These are phyloP conservation scores for Phytophthora uliginosa DNA, from an alignment of 352 stramenopile species.

Conservation along the genomic window DNA sequence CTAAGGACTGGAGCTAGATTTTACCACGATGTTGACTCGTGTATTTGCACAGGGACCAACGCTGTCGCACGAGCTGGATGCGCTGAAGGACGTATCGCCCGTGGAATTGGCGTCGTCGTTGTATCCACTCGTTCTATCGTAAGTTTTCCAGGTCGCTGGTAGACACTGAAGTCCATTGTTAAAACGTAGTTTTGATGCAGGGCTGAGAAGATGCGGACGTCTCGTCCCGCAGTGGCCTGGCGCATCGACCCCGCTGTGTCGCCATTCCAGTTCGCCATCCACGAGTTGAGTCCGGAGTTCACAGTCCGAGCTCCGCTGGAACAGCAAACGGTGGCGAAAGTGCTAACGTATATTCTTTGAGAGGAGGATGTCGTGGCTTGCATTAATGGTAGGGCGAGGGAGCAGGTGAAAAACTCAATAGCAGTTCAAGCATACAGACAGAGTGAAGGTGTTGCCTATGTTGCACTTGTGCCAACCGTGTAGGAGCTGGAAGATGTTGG, in stretches of 20 bases:
- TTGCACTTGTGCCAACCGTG: slow-evolving; percentile 21
- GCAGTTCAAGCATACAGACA: slow-evolving; percentile 6
- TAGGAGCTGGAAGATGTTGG: slow-evolving; percentile 30
- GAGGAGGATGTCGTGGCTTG: slow-evolving; percentile 2
- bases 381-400: not conserved
- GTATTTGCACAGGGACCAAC: slow-evolving; percentile 33
- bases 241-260: slow-evolving; percentile 27
- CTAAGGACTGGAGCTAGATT: not conserved
- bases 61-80: slow-evolving; percentile 43
- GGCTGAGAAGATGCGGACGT: slow-evolving; percentile 63
- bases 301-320: slow-evolving; percentile 24
- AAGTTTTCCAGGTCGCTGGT: slow-evolving; percentile 17
- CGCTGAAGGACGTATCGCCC: slow-evolving; percentile 16
- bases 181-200: slow-evolving; percentile 29
- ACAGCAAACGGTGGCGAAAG: slow-evolving; percentile 29
- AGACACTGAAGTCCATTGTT: not conserved
- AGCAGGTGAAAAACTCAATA: slow-evolving; percentile 9
- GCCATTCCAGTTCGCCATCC: slow-evolving; percentile 36
- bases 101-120: slow-evolving; percentile 44
- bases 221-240: slow-evolving; percentile 53
- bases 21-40: not conserved
- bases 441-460: slow-evolving; percentile 11
- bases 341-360: slow-evolving; percentile 46
- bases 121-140: slow-evolving; percentile 58
- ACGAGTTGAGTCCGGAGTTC: slow-evolving; percentile 37